Evolutionary conservation across 2,329 filamentous ascomycete genomes (phyloP).

Genomic region (Ampelomyces quisqualis): DNA sequence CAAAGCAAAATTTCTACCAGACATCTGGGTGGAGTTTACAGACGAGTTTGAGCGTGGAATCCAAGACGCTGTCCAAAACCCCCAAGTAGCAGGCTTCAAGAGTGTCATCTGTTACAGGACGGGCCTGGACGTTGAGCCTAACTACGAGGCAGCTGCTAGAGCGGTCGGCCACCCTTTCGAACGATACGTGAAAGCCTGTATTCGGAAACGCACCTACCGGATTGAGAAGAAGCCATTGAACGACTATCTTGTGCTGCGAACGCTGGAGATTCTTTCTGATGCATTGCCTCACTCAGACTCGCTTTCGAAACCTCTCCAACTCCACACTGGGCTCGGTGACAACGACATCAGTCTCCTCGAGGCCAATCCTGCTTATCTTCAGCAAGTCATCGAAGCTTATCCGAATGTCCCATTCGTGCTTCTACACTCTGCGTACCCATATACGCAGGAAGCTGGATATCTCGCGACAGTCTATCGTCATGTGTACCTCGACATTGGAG

Average conservation of each 20-base stretch:
- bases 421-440: conserved; percentile 79
- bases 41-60: conserved; percentile 57
- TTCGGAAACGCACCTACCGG: conserved; percentile 48
- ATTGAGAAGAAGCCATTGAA: conserved; percentile 67
- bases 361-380: conserved; percentile 73
- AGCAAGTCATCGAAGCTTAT: conserved; percentile 69
- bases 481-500: conserved; percentile 79
- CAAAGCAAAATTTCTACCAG: conserved; percentile 34
- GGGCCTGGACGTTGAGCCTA: conserved; percentile 60
- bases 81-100: conserved; percentile 76
- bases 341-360: conserved; percentile 70
- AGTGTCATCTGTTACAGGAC: conserved; percentile 80
- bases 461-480: conserved; percentile 75
- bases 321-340: conserved; percentile 81
- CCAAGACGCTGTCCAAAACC: conserved; percentile 59
- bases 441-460: conserved; percentile 75
- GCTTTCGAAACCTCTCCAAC: conserved; percentile 71
- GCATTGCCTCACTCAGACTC: conserved; percentile 34
- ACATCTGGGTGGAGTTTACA: conserved; percentile 50
- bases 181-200: conserved; percentile 44
- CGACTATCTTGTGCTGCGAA: conserved; percentile 65
- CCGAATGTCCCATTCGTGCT: conserved; percentile 72
- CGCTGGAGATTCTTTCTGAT: conserved; percentile 59
- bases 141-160: conserved; percentile 43
- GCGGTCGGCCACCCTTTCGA: conserved; percentile 43